phyloP scores from a whole-genome alignment of 108 stramenopile genomes.

The Schizochytrium sp. region DNA sequence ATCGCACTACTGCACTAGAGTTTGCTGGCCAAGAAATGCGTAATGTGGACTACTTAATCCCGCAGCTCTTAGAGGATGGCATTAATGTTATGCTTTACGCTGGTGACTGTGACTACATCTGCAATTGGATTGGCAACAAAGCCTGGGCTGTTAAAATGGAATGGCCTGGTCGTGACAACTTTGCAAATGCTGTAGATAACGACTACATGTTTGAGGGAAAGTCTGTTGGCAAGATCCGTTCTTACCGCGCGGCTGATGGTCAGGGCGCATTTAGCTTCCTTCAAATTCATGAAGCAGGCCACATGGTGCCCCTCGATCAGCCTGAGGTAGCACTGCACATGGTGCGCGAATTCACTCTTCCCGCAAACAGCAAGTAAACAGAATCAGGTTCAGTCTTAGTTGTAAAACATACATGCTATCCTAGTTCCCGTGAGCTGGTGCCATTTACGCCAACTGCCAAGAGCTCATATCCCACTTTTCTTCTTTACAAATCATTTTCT shows the following conservation, averaged over 20 bases:
- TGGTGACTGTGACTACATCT: conserved; percentile 95
- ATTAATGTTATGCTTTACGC: conserved; percentile 87
- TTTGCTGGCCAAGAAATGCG: conserved; percentile 93
- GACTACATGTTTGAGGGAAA: conserved; percentile 67
- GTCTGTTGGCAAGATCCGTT: conserved; percentile 80
- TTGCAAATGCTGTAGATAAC: conserved; percentile 76
- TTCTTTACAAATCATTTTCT: no score
- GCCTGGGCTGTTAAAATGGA: conserved; percentile 91
- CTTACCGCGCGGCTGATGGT: conserved; percentile 58
- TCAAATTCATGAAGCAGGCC: conserved; percentile 73
- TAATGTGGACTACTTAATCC: conserved; percentile 83
- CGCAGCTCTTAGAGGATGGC: conserved; percentile 85
- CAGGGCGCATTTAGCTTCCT: conserved; percentile 84
- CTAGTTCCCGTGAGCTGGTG: no score
- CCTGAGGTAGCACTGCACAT: conserved; percentile 69
- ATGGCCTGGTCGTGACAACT: conserved; percentile 85
- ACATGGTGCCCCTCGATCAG: conserved; percentile 76
- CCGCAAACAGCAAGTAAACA: no score
- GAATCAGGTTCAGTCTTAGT: no score
- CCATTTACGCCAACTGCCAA: no score
- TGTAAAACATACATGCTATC: no score
- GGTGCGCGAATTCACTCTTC: conserved; percentile 65
- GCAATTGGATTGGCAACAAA: conserved; percentile 93
- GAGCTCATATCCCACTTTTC: no score
- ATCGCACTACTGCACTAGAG: conserved; percentile 78